Evolutionary conservation across 2,329 filamentous ascomycete genomes (phyloP).

Genomic region (Hymenoscyphus repandus): DNA sequence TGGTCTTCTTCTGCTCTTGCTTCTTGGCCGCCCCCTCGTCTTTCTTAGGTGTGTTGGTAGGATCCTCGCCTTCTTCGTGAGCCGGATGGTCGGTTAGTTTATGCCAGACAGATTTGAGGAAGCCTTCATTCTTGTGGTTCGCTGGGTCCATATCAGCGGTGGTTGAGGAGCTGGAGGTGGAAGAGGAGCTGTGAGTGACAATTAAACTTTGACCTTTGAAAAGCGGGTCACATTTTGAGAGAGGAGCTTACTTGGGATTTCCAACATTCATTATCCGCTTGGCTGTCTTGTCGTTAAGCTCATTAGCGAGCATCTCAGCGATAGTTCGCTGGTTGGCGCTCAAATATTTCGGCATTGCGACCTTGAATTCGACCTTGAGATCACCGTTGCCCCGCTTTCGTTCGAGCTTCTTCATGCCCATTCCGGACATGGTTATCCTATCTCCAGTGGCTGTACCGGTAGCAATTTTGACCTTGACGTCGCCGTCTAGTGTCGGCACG

Average conservation of each 20-base stretch:
- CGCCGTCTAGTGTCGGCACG: conserved; percentile 84
- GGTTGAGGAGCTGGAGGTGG: not conserved
- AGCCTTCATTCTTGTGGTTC: conserved; percentile 75
- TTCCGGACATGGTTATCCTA: conserved; percentile 78
- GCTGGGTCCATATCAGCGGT: conserved; percentile 8
- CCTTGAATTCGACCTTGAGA: conserved; percentile 88
- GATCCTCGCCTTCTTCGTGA: conserved; percentile 11
- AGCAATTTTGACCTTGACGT: conserved; percentile 84
- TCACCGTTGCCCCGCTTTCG: conserved; percentile 68
- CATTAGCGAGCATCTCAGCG: conserved; percentile 91
- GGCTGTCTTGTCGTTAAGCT: conserved; percentile 88
- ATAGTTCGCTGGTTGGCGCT: conserved; percentile 88
- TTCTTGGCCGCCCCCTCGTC: conserved; percentile 21
- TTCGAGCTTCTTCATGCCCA: conserved; percentile 87
- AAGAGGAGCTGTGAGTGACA: not conserved
- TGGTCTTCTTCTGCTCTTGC: not conserved
- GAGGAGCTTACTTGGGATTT: conserved; percentile 47
- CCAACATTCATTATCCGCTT: conserved; percentile 86
- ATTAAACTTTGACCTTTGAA: not conserved
- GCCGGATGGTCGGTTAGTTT: conserved; percentile 68
- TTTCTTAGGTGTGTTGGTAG: conserved; percentile 3
- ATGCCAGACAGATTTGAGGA: conserved; percentile 91
- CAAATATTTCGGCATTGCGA: conserved; percentile 92
- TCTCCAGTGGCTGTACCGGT: conserved; percentile 93
- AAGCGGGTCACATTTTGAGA: no score